A percentile compares a stretch with the other conserved stretches of the same genome.
phyloP scores from a whole-genome alignment of 805 yeast species.

The Cyberlindnera galapagoensis region DNA sequence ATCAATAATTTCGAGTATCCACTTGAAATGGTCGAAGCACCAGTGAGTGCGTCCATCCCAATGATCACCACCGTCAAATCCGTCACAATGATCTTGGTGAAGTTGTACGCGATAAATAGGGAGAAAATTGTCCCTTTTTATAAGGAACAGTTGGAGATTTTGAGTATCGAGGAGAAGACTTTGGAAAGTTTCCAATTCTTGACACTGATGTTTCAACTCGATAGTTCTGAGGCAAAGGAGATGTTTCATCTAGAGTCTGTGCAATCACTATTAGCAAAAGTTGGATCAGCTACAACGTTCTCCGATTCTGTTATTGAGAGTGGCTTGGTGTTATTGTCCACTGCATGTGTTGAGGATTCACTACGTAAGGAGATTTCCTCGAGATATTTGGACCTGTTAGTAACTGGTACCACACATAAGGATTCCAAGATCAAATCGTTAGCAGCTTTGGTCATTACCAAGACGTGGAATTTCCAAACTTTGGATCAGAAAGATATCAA shows the following conservation, averaged over 20 bases:
- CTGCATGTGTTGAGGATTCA: constrained; percentile 44
- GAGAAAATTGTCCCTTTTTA: constrained; percentile 8
- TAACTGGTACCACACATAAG: constrained; percentile 27
- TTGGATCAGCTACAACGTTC: constrained; percentile 2
- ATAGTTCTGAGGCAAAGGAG: constrained; percentile 3
- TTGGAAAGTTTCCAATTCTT: constrained; percentile 20
- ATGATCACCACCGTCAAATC: constrained; percentile 7
- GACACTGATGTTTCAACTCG: constrained; percentile 13
- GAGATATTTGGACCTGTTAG: constrained; percentile 35
- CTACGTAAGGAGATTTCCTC: constrained; percentile 42
- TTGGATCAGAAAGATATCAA: constrained; percentile 27
- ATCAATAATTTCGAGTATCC: constrained; percentile 22
- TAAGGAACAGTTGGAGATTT: constrained; percentile 15
- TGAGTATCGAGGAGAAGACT: constrained; percentile 19
- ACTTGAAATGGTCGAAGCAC: constrained; percentile 9
- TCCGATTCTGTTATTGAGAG: constrained; percentile 14
- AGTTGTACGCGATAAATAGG: constrained; percentile 8
- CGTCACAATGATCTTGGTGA: constrained; percentile 12
- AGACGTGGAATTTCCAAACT: constrained; percentile 43
- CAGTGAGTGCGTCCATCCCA: constrained; percentile 9
- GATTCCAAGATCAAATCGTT: constrained; percentile 24
- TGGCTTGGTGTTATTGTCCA: constrained; percentile 32
- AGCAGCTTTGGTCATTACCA: constrained; percentile 43
- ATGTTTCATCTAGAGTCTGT: constrained; percentile 25
- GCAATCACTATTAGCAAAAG: constrained; percentile 20